Conservation (phyloP, 2,329 filamentous ascomycete genomes). For the Amauroascus verrucosus region DNA sequence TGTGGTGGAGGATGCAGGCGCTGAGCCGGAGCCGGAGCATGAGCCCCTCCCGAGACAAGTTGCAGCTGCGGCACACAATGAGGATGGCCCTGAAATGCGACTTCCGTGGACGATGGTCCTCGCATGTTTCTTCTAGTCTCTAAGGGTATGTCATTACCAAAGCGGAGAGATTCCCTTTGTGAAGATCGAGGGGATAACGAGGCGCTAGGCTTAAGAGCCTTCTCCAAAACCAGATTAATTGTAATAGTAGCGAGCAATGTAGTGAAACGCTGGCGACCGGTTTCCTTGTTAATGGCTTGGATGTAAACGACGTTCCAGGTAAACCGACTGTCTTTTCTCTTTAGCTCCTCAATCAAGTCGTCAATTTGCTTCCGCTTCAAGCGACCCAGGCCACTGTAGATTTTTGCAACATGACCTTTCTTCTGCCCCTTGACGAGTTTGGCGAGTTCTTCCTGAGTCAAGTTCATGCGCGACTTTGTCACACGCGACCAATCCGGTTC, state of each 20-base stretch:
- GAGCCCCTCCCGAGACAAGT: background rate
- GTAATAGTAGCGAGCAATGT: conserved; percentile 24
- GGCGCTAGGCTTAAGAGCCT: conserved; percentile 20
- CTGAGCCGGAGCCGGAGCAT: background rate
- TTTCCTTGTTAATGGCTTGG: conserved; percentile 23
- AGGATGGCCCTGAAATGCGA: background rate
- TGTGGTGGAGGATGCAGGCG: background rate
- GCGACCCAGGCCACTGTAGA: conserved; percentile 24
- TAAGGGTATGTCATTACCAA: background rate
- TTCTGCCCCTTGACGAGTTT: conserved; percentile 25
- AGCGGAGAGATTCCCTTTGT: background rate
- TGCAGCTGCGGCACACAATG: background rate
- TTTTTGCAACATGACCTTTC: conserved; percentile 23
- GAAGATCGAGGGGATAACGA: conserved; percentile 6
- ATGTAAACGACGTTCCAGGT: conserved; percentile 33
- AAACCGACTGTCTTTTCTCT: conserved; percentile 22
- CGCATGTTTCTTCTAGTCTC: conserved; percentile 8
- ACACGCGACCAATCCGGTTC: conserved; percentile 26
- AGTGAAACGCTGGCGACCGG: conserved; percentile 14
- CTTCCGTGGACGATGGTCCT: background rate
- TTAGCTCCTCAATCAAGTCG: conserved; percentile 27
- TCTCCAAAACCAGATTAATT: conserved; percentile 29
- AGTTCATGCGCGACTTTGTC: conserved; percentile 24
- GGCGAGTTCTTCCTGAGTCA: conserved; percentile 25
- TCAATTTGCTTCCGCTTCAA: conserved; percentile 28